Percentiles rank a stretch among this genome's conserved stretches.
Conservation (phyloP, 2,329 filamentous ascomycete species). For the Bipolaris cookei region DNA sequence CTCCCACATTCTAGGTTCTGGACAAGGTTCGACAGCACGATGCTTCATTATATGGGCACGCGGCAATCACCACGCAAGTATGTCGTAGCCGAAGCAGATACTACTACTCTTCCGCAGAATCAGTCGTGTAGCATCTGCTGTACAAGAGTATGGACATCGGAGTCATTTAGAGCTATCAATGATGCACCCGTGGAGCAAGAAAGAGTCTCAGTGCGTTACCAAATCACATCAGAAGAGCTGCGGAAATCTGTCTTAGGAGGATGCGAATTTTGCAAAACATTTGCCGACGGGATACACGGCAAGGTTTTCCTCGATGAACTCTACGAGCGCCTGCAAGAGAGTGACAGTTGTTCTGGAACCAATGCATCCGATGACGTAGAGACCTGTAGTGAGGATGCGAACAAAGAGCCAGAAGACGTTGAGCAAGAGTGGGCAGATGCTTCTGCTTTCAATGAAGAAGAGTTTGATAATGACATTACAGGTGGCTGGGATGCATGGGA, state of each 20-base stretch:
- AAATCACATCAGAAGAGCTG: constrained; percentile 6
- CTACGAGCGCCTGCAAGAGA: constrained; percentile 4
- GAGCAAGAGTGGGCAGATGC: constrained; percentile 1
- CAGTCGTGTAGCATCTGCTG: neutral
- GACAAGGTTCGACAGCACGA: neutral
- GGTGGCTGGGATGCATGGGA: constrained; percentile 15
- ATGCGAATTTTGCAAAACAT: constrained; percentile 12
- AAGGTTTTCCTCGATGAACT: constrained; percentile 11
- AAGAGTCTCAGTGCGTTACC: neutral
- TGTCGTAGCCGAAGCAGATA: neutral
- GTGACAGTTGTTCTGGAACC: constrained; percentile 2
- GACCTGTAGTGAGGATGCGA: neutral
- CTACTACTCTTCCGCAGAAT: neutral
- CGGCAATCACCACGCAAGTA: constrained; percentile 13
- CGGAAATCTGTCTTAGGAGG: constrained; percentile 9
- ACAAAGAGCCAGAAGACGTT: neutral
- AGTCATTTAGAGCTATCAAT: neutral
- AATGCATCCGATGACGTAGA: neutral
- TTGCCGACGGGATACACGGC: constrained; percentile 15
- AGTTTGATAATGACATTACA: constrained; percentile 6
- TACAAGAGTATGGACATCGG: neutral
- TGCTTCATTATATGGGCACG: constrained; percentile 11
- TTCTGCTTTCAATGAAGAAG: constrained; percentile 13
- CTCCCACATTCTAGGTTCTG: too few relatives aligned
- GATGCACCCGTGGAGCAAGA: neutral